Evolutionary conservation across 805 yeast species (phyloP).

Genomic region (Nakazawaea pomicola): DNA sequence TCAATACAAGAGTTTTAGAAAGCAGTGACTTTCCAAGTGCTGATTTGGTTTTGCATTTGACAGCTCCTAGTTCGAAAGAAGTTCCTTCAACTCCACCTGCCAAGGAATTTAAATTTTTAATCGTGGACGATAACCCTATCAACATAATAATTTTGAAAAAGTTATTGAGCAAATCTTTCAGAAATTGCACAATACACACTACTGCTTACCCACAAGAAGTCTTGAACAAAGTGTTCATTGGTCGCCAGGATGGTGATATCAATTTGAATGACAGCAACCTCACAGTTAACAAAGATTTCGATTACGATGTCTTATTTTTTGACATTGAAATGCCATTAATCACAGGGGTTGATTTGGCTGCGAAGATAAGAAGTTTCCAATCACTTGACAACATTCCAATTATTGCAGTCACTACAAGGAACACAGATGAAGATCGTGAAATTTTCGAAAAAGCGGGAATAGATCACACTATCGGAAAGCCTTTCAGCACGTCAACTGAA

Average conservation of each 20-base stretch:
- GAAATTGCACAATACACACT: constrained; percentile 27
- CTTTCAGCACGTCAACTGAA: constrained; percentile 19
- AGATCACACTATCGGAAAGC: constrained; percentile 37
- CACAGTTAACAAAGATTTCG: neutral
- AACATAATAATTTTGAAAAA: constrained; percentile 32
- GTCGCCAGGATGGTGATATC: neutral
- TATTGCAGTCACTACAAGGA: constrained; percentile 37
- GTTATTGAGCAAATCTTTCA: constrained; percentile 30
- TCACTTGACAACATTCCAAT: constrained; percentile 25
- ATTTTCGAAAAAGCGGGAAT: constrained; percentile 31
- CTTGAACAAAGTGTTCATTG: constrained; percentile 16
- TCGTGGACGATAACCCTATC: constrained; percentile 39
- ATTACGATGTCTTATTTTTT: constrained; percentile 31
- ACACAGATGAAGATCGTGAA: constrained; percentile 24
- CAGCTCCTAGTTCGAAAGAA: neutral
- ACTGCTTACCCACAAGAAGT: constrained; percentile 19
- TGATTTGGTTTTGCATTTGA: neutral
- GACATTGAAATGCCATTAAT: constrained; percentile 42
- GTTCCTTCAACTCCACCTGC: neutral
- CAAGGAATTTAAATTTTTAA: constrained; percentile 3
- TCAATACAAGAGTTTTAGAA: neutral
- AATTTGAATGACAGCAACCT: neutral
- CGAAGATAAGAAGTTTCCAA: constrained; percentile 14
- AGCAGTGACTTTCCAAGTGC: neutral
- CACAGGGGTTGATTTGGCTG: constrained; percentile 34